These are phyloP conservation scores for Mycena capillaripes DNA, from an alignment of 768 basidiomycete genomes.

Conservation along the genomic window DNA sequence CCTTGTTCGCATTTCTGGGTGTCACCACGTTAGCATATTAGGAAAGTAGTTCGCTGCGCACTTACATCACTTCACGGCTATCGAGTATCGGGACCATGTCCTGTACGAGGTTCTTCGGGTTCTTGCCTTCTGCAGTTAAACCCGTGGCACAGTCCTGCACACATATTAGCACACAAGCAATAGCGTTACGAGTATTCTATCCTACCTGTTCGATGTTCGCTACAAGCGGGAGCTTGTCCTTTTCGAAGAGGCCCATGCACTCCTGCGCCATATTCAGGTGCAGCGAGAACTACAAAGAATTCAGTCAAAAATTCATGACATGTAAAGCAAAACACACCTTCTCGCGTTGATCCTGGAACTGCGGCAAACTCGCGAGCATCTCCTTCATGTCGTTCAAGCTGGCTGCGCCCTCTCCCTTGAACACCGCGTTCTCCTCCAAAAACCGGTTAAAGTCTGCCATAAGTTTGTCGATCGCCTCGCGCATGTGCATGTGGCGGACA, in stretches of 20 bases:
- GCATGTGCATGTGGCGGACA: constrained; percentile 98
- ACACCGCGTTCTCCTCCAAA: constrained; percentile 93
- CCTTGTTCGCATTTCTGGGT: constrained; percentile 88
- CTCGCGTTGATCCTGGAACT: constrained; percentile 95
- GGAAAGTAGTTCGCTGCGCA: constrained; percentile 2
- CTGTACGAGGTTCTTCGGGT: constrained; percentile 95
- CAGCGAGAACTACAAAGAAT: constrained; percentile 81
- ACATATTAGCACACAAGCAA: neutral
- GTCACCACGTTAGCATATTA: constrained; percentile 8
- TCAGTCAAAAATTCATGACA: neutral
- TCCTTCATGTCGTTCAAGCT: constrained; percentile 99
- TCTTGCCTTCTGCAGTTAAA: constrained; percentile 89
- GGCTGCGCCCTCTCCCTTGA: constrained; percentile 89
- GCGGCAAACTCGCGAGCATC: constrained; percentile 95
- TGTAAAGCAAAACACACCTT: constrained; percentile 65
- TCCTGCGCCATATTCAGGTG: constrained; percentile 99
- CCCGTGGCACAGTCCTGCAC: constrained; percentile 94
- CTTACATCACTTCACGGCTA: constrained; percentile 86
- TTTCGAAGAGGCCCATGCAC: constrained; percentile 95
- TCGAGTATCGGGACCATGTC: constrained; percentile 99
- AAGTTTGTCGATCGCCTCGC: constrained; percentile 96
- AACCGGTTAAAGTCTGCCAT: constrained; percentile 98
- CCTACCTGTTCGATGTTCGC: constrained; percentile 92
- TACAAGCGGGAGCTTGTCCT: constrained; percentile 83
- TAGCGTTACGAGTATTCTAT: constrained; percentile 39